Conservation (phyloP, 2,329 filamentous ascomycete species). For the Geosmithia morbida region DNA sequence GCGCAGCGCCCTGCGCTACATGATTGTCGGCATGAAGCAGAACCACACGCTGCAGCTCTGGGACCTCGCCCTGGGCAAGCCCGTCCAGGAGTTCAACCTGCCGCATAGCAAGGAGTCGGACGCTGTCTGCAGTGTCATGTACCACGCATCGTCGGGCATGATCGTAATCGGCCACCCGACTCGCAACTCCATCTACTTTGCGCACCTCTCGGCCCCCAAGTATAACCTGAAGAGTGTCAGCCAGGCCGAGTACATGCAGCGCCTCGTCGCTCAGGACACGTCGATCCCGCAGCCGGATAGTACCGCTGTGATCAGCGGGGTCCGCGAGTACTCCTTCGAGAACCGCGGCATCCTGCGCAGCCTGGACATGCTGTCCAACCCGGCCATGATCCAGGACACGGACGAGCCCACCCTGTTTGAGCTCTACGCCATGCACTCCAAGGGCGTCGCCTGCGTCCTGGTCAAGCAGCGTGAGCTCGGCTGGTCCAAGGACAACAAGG, state of each 20-base stretch:
- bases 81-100: conserved; percentile 92
- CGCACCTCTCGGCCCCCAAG: conserved; percentile 86
- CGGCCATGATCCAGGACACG: conserved; percentile 45
- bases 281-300: conserved; percentile 75
- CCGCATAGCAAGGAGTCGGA: conserved; percentile 94
- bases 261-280: conserved; percentile 57
- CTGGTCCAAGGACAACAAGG: conserved; percentile 83
- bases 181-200: conserved; percentile 93
- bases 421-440: conserved; percentile 94
- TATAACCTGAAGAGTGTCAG: conserved; percentile 74
- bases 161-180: conserved; percentile 93
- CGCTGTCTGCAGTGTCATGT: conserved; percentile 93
- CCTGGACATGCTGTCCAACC: conserved; percentile 69
- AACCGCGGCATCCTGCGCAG: conserved; percentile 80
- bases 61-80: conserved; percentile 90
- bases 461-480: conserved; percentile 84
- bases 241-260: conserved; percentile 77
- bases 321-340: conserved; percentile 86
- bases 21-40: conserved; percentile 96
- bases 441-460: conserved; percentile 80
- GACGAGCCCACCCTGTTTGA: conserved; percentile 75
- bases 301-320: conserved; percentile 92
- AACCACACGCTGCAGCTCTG: conserved; percentile 97
- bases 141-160: conserved; percentile 84
- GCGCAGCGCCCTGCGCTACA: conserved; percentile 78